These are phyloP conservation scores for Carex pumila DNA, from an alignment of 176 grass and related monocot genomes.

Conservation along the genomic window DNA sequence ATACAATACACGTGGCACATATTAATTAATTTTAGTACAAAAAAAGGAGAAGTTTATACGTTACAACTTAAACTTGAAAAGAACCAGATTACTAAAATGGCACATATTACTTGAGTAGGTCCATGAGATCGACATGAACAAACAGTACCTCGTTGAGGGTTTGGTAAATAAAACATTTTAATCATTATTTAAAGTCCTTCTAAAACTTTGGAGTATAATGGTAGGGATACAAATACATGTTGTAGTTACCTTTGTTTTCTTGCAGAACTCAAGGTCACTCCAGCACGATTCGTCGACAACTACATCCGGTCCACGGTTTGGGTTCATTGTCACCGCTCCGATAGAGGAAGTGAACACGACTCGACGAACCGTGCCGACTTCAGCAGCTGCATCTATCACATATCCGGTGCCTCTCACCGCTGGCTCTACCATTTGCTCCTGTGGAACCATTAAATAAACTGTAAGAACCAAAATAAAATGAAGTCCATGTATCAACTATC, in stretches of 20 bases:
- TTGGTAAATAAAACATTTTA: not conserved
- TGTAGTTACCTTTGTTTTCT: constrained; percentile 58
- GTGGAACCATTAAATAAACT: not conserved
- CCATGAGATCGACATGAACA: not conserved
- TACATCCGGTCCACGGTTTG: constrained; percentile 57
- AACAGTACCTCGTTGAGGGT: not conserved
- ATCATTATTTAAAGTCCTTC: not conserved
- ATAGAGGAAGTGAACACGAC: constrained; percentile 96
- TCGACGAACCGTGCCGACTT: constrained; percentile 65
- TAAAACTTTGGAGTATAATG: not conserved
- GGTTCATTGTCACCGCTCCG: constrained; percentile 88
- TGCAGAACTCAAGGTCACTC: constrained; percentile 97
- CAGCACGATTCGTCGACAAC: constrained; percentile 86
- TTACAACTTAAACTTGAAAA: not conserved
- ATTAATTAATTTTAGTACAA: not conserved
- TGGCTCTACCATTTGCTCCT: constrained; percentile 99
- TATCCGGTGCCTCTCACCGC: constrained; percentile 72
- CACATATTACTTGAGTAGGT: not conserved
- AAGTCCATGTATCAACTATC: too few species aligned
- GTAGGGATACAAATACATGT: not conserved
- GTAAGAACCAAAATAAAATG: not conserved
- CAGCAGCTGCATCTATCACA: constrained; percentile 69
- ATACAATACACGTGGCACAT: not conserved
- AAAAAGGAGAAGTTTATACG: not conserved
- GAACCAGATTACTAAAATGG: not conserved